phyloP scores from a whole-genome alignment of 2,329 filamentous ascomycete genomes.

The Neurospora sp. region DNA sequence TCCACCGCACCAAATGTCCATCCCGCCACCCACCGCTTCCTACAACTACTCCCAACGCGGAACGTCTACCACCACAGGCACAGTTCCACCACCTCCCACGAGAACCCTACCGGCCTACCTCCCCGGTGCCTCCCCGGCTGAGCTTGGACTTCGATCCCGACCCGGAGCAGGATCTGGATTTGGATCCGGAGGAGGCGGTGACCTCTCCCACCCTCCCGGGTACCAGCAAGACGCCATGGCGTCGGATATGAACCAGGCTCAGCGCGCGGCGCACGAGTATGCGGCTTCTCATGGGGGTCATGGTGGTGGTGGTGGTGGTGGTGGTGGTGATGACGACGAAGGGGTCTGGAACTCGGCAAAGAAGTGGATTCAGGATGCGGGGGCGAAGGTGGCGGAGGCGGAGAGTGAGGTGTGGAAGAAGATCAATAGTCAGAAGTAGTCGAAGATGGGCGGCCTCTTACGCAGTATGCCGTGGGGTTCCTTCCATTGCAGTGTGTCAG shows the following conservation, averaged over 20 bases:
- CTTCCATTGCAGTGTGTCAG: not conserved
- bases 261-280: constrained; percentile 21
- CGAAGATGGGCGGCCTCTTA: not conserved
- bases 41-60: constrained; percentile 32
- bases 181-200: constrained; percentile 12
- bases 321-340: constrained; percentile 30
- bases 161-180: not conserved
- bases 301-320: constrained; percentile 3
- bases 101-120: not conserved
- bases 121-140: not conserved
- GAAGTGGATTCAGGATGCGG: constrained; percentile 47
- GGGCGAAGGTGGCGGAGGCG: constrained; percentile 46
- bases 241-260: constrained; percentile 36
- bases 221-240: constrained; percentile 48
- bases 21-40: constrained; percentile 35
- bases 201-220: constrained; percentile 39
- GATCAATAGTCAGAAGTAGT: constrained; percentile 45
- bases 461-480: not conserved
- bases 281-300: constrained; percentile 7
- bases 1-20: constrained; percentile 39
- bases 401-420: constrained; percentile 54
- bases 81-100: not conserved
- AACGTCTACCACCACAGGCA: constrained; percentile 29
- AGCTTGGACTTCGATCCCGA: not conserved
- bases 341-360: constrained; percentile 45